Conservation (phyloP, 176 grass and related monocot species). For the Oryza nivara region DNA sequence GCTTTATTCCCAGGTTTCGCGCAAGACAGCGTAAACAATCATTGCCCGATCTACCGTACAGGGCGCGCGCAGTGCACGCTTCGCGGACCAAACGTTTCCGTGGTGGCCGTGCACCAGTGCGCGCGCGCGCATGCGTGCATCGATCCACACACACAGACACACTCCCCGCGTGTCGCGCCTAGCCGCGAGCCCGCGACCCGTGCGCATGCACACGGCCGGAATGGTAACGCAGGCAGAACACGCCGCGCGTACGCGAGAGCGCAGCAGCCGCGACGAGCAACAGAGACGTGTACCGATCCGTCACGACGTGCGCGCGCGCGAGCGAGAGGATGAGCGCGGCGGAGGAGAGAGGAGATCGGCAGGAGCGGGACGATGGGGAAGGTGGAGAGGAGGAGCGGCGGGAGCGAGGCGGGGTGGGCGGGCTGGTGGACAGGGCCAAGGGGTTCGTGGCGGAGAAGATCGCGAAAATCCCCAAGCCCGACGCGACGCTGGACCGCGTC, state of each 20-base stretch:
- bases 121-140: background rate
- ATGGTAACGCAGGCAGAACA: background rate
- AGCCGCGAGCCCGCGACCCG: background rate
- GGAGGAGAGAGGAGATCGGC: conserved; percentile 22
- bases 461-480: conserved; percentile 73
- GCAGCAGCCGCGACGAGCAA: background rate
- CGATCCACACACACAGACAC: background rate
- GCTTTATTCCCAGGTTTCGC: background rate
- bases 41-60: background rate
- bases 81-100: background rate
- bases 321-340: conserved; percentile 15
- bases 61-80: no score
- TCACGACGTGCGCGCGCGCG: no score
- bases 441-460: conserved; percentile 82
- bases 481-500: conserved; percentile 61
- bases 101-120: background rate
- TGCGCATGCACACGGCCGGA: background rate
- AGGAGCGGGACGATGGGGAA: background rate
- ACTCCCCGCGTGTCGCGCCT: background rate
- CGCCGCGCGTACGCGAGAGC: background rate
- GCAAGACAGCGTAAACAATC: background rate
- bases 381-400: background rate
- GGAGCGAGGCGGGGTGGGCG: conserved; percentile 21
- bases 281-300: background rate
- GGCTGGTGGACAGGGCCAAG: conserved; percentile 83